phyloP scores from a whole-genome alignment of 2,329 filamentous ascomycete species.

The Albifimbria verrucaria region DNA sequence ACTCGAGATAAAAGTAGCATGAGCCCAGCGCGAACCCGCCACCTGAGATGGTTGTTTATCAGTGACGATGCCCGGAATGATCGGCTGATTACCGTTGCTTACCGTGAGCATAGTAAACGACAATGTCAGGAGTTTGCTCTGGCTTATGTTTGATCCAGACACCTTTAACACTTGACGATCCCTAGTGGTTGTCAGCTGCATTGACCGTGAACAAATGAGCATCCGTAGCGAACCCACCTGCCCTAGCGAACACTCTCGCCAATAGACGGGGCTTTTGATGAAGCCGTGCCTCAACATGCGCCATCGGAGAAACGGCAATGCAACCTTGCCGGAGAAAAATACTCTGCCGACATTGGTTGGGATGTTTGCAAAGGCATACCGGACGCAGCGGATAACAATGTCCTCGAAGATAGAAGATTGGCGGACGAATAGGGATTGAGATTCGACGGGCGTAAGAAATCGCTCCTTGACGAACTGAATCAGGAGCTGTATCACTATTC shows the following conservation, averaged over 20 bases:
- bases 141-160: conserved; percentile 67
- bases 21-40: conserved; percentile 85
- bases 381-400: conserved; percentile 71
- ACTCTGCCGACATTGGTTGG: conserved; percentile 66
- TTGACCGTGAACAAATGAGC: background rate
- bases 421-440: conserved; percentile 59
- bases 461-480: conserved; percentile 27
- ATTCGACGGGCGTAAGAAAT: conserved; percentile 21
- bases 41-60: conserved; percentile 50
- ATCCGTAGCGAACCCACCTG: conserved; percentile 18
- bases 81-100: too few species aligned
- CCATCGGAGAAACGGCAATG: conserved; percentile 71
- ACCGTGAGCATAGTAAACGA: conserved; percentile 83
- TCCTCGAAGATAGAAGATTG: conserved; percentile 73
- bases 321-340: conserved; percentile 73
- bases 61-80: too few species aligned
- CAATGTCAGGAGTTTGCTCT: conserved; percentile 63
- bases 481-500: conserved; percentile 25
- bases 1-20: conserved; percentile 80
- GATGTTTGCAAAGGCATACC: conserved; percentile 72
- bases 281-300: conserved; percentile 72
- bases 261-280: conserved; percentile 58
- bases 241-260: conserved; percentile 46
- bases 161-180: conserved; percentile 51
- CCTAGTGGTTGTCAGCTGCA: conserved; percentile 8